Base-by-base conservation (phyloP, 1,139 yeast species). In the Keqinozyma sinolaborantium region DNA sequence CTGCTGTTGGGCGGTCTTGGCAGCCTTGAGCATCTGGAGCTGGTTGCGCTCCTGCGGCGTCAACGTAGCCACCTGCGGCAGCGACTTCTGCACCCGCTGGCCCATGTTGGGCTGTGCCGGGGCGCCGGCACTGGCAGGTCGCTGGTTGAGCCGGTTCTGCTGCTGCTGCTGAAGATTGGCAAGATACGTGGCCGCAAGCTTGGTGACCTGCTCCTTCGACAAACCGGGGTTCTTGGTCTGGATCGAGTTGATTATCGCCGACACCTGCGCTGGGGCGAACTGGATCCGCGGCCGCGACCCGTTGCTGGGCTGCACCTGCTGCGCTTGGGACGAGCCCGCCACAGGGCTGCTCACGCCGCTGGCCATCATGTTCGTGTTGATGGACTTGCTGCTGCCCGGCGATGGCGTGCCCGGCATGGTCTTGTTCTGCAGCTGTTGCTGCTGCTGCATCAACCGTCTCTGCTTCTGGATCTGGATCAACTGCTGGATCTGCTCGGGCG, bases 191-290 rank as follows among this genome's bases (percentile, higher is more conserved):
- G 84, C 85, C 0, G 90, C 90, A 39, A 80, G 60, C 44, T 79
- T 77, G 0, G 86, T 79, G 2, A 82, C 88, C 45, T 83, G 87
- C 35, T 79, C 85, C 39, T 80, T 79, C 3, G 82, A 66, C 48
- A 81, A 61, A 18, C 70, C 72, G 1, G 94, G 94, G 48, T 83
- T 76, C 48, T 81, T 83, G 13, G 73, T 65, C 44, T 80, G 84
- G 34, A 83, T 79, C 32, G 83, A 81, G 40, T 73, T 77, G 36
- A 83, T 77, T 30, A 83, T 70, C 2, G 84, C 83, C 5, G 85
- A 73, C 3, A 83, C 82, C 47, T 82, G 90, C 1, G 80, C 77
- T 14, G 79, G 70, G 2, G 81, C 72, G 52, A 75, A 63, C 42
- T 65, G 72, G 25, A 72, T 60, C 13, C 70, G 51, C 6, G 69